Base-by-base conservation (phyloP, 495 filamentous ascomycete genomes). In the Clavariopsis aquatica region DNA sequence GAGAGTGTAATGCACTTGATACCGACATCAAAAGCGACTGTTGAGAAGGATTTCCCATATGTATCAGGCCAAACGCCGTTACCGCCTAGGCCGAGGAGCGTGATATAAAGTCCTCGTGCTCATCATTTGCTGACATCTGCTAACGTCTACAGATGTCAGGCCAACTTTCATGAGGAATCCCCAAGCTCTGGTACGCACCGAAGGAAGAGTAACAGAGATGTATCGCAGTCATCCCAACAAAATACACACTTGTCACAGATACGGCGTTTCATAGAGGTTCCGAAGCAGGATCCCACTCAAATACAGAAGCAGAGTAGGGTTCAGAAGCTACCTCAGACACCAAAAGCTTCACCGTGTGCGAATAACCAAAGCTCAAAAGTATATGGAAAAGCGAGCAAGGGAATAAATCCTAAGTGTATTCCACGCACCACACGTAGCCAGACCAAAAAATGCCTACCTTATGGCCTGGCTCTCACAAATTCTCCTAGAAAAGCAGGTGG, bases 391-490 rank as follows among this genome's bases (percentile, higher is more conserved):
- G n/a, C n/a, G n/a, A n/a, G n/a, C n/a, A n/a, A 6, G 13, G 38
- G 5, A 43, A 43, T 2, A 43, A 2, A 17, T 6, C 12, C 38
- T 17, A 8, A 43, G n/a, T n/a, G n/a, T n/a, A n/a, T n/a, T n/a
- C n/a, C n/a, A n/a, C n/a, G 46, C 8, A 24, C 58, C 34, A 59
- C 45, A 23, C 56, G 46, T 29, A 65, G 55, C 45, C 45, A 53
- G 54, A 46, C 34, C 17, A 24, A 46, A 51, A 23, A 19, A n/a
- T 6, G 49, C 5, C 12, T 22, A 10, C 22, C 47, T 10, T 12
- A 55, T 19, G 23, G 9, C 19, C 9, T 43, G 36, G n/a, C n/a
- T n/a, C n/a, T n/a, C n/a, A 43, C 12, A n/a, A 43, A 7, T 43
- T n/a, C 15, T 9, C 38, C 38, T 7, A 43, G 38, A 17, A 9